phyloP scores from a whole-genome alignment of 225 moss, liverwort and hornwort species.

The Sphagnum contortum region DNA sequence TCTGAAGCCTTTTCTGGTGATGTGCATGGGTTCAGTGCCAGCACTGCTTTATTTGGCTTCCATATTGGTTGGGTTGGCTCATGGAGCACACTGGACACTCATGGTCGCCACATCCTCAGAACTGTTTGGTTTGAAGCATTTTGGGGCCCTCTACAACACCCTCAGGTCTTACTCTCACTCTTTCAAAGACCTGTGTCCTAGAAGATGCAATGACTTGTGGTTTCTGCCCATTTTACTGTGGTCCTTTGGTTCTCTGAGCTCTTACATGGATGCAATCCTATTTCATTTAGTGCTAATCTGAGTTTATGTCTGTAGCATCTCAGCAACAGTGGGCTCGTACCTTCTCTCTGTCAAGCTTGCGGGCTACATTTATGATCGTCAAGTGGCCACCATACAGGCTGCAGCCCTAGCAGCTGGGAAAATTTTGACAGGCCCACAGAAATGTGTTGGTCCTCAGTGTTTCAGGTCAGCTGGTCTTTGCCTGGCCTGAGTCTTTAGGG shows the following conservation, averaged over 20 bases:
- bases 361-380: slow-evolving; percentile 82
- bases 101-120: slow-evolving; percentile 98
- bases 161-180: slow-evolving; percentile 45
- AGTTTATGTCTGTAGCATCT: slow-evolving; percentile 52
- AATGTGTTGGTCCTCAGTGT: slow-evolving; percentile 86
- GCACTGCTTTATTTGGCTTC: slow-evolving; percentile 84
- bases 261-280: not conserved
- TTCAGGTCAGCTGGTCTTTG: slow-evolving; percentile 36
- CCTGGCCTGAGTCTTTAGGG: too few relatives aligned
- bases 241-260: too few relatives aligned
- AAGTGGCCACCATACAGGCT: slow-evolving; percentile 64
- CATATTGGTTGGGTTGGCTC: slow-evolving; percentile 88
- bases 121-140: slow-evolving; percentile 76
- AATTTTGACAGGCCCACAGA: slow-evolving; percentile 42
- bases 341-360: slow-evolving; percentile 91
- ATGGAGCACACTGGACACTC: slow-evolving; percentile 97
- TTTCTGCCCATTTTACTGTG: too few relatives aligned
- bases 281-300: not conserved
- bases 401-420: slow-evolving; percentile 48
- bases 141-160: slow-evolving; percentile 94
- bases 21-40: slow-evolving; percentile 43
- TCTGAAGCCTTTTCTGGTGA: not conserved
- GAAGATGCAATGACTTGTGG: not conserved
- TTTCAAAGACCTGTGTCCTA: not conserved
- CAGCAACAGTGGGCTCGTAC: slow-evolving; percentile 85